These are phyloP conservation scores for Chrysoporthe austroafricana DNA, from an alignment of 2,329 filamentous ascomycete species.

Conservation along the genomic window DNA sequence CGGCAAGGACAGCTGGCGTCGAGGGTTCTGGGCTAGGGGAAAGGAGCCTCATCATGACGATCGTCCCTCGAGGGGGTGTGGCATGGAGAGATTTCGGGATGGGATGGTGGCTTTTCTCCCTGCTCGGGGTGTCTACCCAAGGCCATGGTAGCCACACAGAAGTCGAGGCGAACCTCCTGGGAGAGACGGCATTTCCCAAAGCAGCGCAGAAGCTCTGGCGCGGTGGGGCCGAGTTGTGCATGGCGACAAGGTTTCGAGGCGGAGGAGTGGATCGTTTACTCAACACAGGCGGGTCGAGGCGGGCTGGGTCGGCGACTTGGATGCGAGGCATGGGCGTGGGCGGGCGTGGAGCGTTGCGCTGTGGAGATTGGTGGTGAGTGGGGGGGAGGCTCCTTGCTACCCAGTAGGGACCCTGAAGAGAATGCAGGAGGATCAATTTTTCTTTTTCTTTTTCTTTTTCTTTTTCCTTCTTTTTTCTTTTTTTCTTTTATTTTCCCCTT, in stretches of 20 bases:
- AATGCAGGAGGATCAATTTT: too few relatives aligned
- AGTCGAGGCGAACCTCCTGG: neutral
- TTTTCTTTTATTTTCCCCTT: neutral
- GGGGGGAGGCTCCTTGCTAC: neutral
- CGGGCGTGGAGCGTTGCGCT: slow-evolving; percentile 1
- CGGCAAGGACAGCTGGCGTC: neutral
- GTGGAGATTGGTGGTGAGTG: slow-evolving; percentile 2
- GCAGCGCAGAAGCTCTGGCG: slow-evolving; percentile 1
- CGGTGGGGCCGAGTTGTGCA: slow-evolving; percentile 10
- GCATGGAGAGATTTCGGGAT: neutral
- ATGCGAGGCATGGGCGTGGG: neutral
- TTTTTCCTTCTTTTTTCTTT: neutral
- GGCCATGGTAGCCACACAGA: slow-evolving; percentile 12
- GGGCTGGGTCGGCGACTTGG: slow-evolving; percentile 7
- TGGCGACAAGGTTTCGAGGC: slow-evolving; percentile 12
- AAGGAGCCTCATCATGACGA: neutral
- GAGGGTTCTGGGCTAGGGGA: neutral
- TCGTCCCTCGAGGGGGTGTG: neutral
- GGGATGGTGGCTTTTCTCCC: slow-evolving; percentile 6
- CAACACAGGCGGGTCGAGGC: neutral
- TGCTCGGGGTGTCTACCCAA: slow-evolving; percentile 7
- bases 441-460: too few relatives aligned
- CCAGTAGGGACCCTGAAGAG: neutral
- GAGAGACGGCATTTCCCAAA: slow-evolving; percentile 12
- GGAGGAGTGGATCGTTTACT: slow-evolving; percentile 11